phyloP scores from a whole-genome alignment of 1,284 basidiomycete species.

The Trametes pubescens region DNA sequence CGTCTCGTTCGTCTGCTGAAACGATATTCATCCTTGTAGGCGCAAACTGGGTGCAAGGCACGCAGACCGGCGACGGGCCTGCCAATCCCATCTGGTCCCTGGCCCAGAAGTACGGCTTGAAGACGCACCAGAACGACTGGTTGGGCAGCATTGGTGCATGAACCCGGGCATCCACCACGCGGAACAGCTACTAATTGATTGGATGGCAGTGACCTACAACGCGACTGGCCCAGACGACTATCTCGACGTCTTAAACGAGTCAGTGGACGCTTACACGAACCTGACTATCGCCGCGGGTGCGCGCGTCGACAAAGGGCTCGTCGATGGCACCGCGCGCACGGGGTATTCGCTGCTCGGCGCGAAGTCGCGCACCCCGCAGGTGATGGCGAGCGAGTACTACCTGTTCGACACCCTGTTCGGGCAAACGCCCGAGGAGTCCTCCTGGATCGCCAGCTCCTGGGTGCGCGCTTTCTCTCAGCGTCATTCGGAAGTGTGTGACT shows the following conservation, averaged over 20 bases:
- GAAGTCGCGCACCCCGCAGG: slow-evolving; percentile 53
- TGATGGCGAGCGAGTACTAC: slow-evolving; percentile 62
- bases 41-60: slow-evolving; percentile 75
- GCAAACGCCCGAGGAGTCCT: slow-evolving; percentile 67
- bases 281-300: slow-evolving; percentile 49
- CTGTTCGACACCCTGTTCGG: slow-evolving; percentile 63
- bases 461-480: slow-evolving; percentile 41
- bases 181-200: too few species aligned
- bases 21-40: slow-evolving; percentile 35
- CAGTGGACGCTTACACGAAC: slow-evolving; percentile 50
- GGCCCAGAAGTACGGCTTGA: slow-evolving; percentile 60
- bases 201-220: slow-evolving; percentile 57
- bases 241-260: slow-evolving; percentile 52
- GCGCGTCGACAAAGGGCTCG: slow-evolving; percentile 40
- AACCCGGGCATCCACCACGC: not conserved
- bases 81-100: slow-evolving; percentile 66
- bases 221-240: slow-evolving; percentile 58
- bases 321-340: slow-evolving; percentile 58
- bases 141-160: slow-evolving; percentile 58
- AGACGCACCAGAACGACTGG: slow-evolving; percentile 55
- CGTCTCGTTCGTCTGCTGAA: not conserved
- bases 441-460: slow-evolving; percentile 68
- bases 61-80: slow-evolving; percentile 48
- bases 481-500: not conserved
- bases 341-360: slow-evolving; percentile 58